Percentiles rank a stretch among this genome's conserved stretches.
Evolutionary conservation across 2,329 filamentous ascomycete genomes (phyloP).

Genomic region (Davidsoniella eucalypti): DNA sequence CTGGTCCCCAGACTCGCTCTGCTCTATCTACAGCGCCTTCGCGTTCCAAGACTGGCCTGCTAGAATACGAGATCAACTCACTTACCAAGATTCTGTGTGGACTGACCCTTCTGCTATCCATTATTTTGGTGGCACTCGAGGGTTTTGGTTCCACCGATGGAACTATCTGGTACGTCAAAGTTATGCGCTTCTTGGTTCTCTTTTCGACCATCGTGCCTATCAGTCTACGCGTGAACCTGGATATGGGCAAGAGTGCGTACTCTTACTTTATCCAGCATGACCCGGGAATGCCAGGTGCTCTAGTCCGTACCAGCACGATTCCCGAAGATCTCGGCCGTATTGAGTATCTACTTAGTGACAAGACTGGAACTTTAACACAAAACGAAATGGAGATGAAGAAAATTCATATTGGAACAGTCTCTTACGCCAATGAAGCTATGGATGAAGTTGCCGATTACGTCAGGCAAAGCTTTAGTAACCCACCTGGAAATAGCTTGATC

Average conservation of each 20-base stretch:
- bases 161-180: constrained; percentile 81
- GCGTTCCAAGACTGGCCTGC: constrained; percentile 78
- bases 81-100: constrained; percentile 90
- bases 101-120: constrained; percentile 69
- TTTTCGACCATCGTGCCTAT: constrained; percentile 99
- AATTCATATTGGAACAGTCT: constrained; percentile 94
- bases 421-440: constrained; percentile 97
- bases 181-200: constrained; percentile 92
- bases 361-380: constrained; percentile 93
- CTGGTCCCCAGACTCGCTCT: constrained; percentile 82
- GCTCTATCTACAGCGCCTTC: constrained; percentile 84
- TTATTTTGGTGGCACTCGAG: constrained; percentile 76
- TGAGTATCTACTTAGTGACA: constrained; percentile 91
- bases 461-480: constrained; percentile 57
- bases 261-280: constrained; percentile 91
- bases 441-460: constrained; percentile 85
- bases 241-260: constrained; percentile 93
- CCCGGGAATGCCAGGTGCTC: constrained; percentile 72
- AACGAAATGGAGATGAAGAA: constrained; percentile 99
- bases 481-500: constrained; percentile 31
- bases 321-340: constrained; percentile 91
- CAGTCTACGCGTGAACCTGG: constrained; percentile 85
- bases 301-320: constrained; percentile 93
- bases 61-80: constrained; percentile 95
- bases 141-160: constrained; percentile 54